These are phyloP conservation scores for Orobanche coerulescens DNA, from an alignment of 257 asterid genomes.

Conservation along the genomic window DNA sequence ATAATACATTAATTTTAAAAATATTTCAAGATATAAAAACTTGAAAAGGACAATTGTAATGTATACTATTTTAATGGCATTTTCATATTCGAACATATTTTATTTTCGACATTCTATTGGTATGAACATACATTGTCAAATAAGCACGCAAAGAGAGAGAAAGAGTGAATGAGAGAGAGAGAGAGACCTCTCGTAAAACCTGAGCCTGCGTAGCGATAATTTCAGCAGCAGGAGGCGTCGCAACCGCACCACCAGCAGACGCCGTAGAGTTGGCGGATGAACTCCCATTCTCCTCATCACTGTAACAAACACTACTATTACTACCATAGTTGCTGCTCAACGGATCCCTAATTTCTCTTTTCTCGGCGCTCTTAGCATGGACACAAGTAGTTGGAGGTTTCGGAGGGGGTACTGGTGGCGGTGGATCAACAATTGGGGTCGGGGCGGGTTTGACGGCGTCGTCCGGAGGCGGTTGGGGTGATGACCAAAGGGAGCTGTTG, in stretches of 20 bases:
- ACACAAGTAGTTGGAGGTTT: slow-evolving; percentile 25
- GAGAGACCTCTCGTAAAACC: slow-evolving; percentile 63
- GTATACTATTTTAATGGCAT: too few relatives aligned
- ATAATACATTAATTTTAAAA: too few relatives aligned
- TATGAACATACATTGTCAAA: background rate
- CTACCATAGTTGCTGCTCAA: slow-evolving; percentile 31
- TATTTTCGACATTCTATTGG: too few relatives aligned
- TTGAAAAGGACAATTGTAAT: too few relatives aligned
- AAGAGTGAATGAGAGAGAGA: background rate
- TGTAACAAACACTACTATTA: slow-evolving; percentile 27
- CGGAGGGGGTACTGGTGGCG: slow-evolving; percentile 28
- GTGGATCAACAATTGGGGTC: slow-evolving; percentile 32
- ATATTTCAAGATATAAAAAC: too few relatives aligned
- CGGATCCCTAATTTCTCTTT: slow-evolving; percentile 57
- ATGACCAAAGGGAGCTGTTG: slow-evolving; percentile 71
- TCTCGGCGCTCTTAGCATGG: slow-evolving; percentile 20
- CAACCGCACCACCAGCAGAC: slow-evolving; percentile 28
- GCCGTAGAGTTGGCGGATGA: slow-evolving; percentile 37
- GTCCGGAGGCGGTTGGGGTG: slow-evolving; percentile 32
- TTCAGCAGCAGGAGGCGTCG: slow-evolving; percentile 37
- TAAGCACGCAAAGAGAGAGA: background rate
- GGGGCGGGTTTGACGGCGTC: slow-evolving; percentile 23
- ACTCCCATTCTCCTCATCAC: slow-evolving; percentile 48
- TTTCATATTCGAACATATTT: too few relatives aligned
- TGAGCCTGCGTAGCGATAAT: slow-evolving; percentile 63